Conservation (phyloP, 2,329 filamentous ascomycete genomes). For the Coniella lustricola region DNA sequence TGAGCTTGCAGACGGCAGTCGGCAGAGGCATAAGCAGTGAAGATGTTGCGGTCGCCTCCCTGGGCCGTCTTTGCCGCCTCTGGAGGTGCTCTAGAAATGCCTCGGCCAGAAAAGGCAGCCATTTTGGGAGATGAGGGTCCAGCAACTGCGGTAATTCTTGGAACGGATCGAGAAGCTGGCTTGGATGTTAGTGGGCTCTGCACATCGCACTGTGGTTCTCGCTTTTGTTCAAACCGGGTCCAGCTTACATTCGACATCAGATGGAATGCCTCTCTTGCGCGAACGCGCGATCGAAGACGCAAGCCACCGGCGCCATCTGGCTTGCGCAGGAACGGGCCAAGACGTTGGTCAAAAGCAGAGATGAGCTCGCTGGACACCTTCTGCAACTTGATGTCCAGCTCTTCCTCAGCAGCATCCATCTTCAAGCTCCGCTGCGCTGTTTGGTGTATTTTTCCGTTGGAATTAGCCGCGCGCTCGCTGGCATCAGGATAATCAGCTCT, state of each 20-base stretch:
- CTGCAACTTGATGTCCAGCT: constrained; percentile 56
- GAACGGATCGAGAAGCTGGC: constrained; percentile 67
- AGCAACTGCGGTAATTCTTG: constrained; percentile 93
- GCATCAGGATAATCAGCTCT: no score
- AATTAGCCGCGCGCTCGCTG: no score
- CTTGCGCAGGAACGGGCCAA: constrained; percentile 47
- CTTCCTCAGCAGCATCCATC: constrained; percentile 56
- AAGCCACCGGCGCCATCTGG: constrained; percentile 36
- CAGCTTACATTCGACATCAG: constrained; percentile 38
- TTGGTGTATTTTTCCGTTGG: no score
- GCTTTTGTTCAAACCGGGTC: no score
- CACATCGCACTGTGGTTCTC: background rate
- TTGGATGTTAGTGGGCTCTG: constrained; percentile 16
- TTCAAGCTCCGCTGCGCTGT: background rate
- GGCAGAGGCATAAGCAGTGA: constrained; percentile 50
- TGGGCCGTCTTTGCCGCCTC: constrained; percentile 33
- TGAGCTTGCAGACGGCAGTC: constrained; percentile 65
- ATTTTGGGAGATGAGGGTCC: constrained; percentile 70
- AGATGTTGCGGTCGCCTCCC: constrained; percentile 20
- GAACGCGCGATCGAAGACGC: constrained; percentile 42
- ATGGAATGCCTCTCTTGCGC: constrained; percentile 40
- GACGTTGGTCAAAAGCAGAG: constrained; percentile 47
- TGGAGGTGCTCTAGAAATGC: constrained; percentile 66
- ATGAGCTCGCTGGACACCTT: constrained; percentile 53
- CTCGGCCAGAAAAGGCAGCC: constrained; percentile 67